Evolutionary conservation across 129 eudicot species (phyloP).

Genomic region (Logfia minima): DNA sequence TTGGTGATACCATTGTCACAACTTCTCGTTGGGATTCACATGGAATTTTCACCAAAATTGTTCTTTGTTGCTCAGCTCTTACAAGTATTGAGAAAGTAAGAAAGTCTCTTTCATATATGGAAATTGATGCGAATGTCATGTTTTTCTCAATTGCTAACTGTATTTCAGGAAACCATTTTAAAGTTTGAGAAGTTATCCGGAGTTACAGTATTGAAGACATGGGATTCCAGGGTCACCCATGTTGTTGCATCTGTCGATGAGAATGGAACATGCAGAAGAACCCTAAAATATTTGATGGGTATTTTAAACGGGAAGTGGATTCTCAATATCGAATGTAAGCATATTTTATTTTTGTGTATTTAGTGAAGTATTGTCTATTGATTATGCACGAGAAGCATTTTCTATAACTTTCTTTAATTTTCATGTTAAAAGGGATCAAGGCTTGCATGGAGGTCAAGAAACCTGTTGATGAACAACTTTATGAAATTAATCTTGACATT

Average conservation of each 20-base stretch:
- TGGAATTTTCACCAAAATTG: constrained; percentile 52
- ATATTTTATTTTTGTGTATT: neutral
- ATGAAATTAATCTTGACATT: constrained; percentile 69
- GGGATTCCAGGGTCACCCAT: constrained; percentile 87
- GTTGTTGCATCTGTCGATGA: constrained; percentile 83
- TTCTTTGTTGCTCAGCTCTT: constrained; percentile 89
- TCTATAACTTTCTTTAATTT: neutral
- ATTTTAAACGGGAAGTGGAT: constrained; percentile 96
- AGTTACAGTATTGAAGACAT: constrained; percentile 55
- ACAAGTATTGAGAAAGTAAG: constrained; percentile 62
- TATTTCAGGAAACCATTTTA: constrained; percentile 58
- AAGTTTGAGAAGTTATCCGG: constrained; percentile 69
- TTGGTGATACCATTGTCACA: constrained; percentile 16
- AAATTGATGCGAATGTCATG: neutral
- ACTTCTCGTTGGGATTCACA: constrained; percentile 47
- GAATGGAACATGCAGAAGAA: constrained; percentile 88
- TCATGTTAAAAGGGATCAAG: constrained; percentile 60
- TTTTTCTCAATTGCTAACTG: constrained; percentile 20
- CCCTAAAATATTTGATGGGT: constrained; percentile 91
- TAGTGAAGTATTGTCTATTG: neutral
- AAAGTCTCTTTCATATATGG: neutral
- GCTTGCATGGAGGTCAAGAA: constrained; percentile 77
- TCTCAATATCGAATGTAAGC: constrained; percentile 71
- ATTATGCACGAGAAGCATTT: neutral
- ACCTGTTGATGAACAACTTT: constrained; percentile 67